Percentiles rank a stretch among this genome's conserved stretches.
Conservation (phyloP, 108 stramenopile genomes). For the Hondaea fermentalgiana region DNA sequence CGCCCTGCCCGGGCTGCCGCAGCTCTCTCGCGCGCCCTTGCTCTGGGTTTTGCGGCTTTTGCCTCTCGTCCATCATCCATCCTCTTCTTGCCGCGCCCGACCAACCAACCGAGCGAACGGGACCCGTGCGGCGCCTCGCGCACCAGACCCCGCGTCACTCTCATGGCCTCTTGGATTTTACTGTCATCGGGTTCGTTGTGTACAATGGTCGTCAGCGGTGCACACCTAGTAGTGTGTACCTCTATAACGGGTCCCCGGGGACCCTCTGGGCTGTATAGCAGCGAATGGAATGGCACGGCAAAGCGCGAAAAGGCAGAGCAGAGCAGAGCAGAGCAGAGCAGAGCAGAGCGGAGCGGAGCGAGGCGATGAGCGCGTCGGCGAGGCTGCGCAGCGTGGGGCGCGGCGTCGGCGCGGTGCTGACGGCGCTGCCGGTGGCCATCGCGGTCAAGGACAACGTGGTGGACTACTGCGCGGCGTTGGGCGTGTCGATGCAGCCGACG, state of each 20-base stretch:
- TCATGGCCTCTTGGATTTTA: too few relatives aligned
- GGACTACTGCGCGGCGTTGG: background rate
- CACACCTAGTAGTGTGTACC: background rate
- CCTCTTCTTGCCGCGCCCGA: too few relatives aligned
- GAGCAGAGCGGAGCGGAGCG: background rate
- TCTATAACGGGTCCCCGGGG: background rate
- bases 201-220: too few relatives aligned
- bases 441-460: background rate
- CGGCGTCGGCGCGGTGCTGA: background rate
- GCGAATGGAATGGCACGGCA: background rate
- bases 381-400: background rate
- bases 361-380: background rate
- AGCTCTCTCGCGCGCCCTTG: too few relatives aligned
- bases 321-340: background rate
- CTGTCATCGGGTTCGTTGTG: too few relatives aligned
- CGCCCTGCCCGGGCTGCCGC: too few relatives aligned
- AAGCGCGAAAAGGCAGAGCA: background rate
- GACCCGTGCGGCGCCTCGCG: too few relatives aligned
- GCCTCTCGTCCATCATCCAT: too few relatives aligned
- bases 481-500: slow-evolving; percentile 8
- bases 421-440: background rate
- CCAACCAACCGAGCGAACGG: too few relatives aligned
- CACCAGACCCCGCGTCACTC: too few relatives aligned
- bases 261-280: background rate
- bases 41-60: too few relatives aligned